Evolutionary conservation across 805 yeast genomes (phyloP).

Genomic region (Suhomyces tanzawaensis): DNA sequence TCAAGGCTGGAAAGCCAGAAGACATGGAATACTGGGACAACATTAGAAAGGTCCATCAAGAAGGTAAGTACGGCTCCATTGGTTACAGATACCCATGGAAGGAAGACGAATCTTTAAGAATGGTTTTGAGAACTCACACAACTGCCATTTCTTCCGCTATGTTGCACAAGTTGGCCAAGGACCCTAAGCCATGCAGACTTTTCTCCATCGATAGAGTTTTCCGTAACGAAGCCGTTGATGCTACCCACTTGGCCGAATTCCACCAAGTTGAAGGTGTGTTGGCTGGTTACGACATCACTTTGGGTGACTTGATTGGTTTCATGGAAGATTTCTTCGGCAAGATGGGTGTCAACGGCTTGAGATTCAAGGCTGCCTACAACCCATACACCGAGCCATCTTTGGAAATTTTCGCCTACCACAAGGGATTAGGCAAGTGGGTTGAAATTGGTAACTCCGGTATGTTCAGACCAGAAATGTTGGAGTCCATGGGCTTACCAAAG

Average conservation of each 20-base stretch:
- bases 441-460: constrained; percentile 99
- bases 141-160: constrained; percentile 90
- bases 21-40: constrained; percentile 78
- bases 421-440: constrained; percentile 93
- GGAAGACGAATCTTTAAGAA: constrained; percentile 81
- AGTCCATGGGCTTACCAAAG: constrained; percentile 96
- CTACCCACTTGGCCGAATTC: constrained; percentile 98
- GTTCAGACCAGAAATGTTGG: constrained; percentile 99
- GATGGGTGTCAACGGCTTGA: constrained; percentile 94
- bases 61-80: constrained; percentile 88
- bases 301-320: constrained; percentile 96
- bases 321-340: constrained; percentile 95
- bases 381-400: constrained; percentile 99
- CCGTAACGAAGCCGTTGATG: constrained; percentile 99
- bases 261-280: constrained; percentile 99
- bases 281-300: constrained; percentile 91
- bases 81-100: constrained; percentile 99
- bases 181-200: constrained; percentile 86
- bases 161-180: constrained; percentile 81
- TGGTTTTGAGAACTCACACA: constrained; percentile 96
- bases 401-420: constrained; percentile 97
- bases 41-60: constrained; percentile 80
- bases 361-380: constrained; percentile 98
- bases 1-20: constrained; percentile 73
- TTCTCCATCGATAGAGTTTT: constrained; percentile 97